Percentiles rank a stretch among this genome's conserved stretches.
phyloP scores from a whole-genome alignment of 2,329 filamentous ascomycete genomes.

The Periconia digitata region DNA sequence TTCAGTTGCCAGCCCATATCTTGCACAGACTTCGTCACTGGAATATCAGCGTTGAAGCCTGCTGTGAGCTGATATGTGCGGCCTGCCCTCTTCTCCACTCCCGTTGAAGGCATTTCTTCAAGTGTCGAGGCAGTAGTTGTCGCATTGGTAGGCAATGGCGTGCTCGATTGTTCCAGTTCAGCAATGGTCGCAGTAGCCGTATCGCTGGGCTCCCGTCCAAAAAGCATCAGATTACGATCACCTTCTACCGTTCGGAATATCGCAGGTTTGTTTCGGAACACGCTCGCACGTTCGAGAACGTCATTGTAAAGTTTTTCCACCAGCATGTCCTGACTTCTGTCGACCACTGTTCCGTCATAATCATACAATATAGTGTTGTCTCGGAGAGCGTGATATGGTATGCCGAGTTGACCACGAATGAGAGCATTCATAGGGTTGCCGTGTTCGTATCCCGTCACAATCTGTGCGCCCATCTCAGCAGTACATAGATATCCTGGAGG shows the following conservation, averaged over 20 bases:
- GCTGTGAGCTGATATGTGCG: slow-evolving; percentile 68
- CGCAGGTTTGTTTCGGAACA: slow-evolving; percentile 79
- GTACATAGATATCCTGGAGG: slow-evolving; percentile 66
- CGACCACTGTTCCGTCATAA: slow-evolving; percentile 73
- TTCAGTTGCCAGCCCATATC: slow-evolving; percentile 81
- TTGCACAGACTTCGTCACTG: slow-evolving; percentile 75
- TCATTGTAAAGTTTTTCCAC: slow-evolving; percentile 95
- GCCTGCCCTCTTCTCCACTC: slow-evolving; percentile 66
- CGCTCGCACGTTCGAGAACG: slow-evolving; percentile 85
- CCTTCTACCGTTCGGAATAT: slow-evolving; percentile 75
- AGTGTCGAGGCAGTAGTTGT: slow-evolving; percentile 40
- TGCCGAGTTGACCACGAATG: slow-evolving; percentile 83
- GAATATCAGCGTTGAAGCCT: slow-evolving; percentile 67
- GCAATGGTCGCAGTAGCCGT: slow-evolving; percentile 66
- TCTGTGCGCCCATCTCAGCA: slow-evolving; percentile 97
- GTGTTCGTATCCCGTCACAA: slow-evolving; percentile 93
- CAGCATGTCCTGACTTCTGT: slow-evolving; percentile 74
- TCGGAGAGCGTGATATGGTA: slow-evolving; percentile 81
- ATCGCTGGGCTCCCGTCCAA: slow-evolving; percentile 71
- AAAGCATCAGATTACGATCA: slow-evolving; percentile 77
- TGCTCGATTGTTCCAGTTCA: slow-evolving; percentile 70
- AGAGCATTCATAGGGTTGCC: slow-evolving; percentile 93
- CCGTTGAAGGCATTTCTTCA: slow-evolving; percentile 52
- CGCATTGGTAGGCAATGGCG: slow-evolving; percentile 52
- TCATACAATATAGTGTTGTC: slow-evolving; percentile 89